Evolutionary conservation across 306 rosid species (phyloP), one percentile per base, ranked within the genome.

Genomic region (Trifolium pratense): DNA sequence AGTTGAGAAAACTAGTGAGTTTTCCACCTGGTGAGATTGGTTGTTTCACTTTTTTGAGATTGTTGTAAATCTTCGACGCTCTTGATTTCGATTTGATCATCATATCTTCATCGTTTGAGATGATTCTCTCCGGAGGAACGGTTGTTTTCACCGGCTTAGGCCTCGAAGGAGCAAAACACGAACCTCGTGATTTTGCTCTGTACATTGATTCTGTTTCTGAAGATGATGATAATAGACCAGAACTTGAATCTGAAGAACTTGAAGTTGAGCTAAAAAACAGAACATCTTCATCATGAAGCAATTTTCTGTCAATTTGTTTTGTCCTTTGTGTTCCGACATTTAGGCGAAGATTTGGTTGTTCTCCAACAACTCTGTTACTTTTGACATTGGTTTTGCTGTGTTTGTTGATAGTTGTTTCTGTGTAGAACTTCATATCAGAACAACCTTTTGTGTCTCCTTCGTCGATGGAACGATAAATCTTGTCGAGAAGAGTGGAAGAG

Each of bases 1-100:
- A 86, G 60, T 88, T 95, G 2, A 95, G 73, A 52, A 95, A 95
- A 77, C 10, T 92, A 2, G 91, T 81, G 32, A 95, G 85, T 26
- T 72, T 86, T 0, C 91, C 97, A 1, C 97, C 97, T 0, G 97
- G 97, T 0, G 99, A 95, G 1, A 90, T 92, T 0, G 99, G 97
- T 11, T 90, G 97, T 71, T 95, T 95, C 89, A 91, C 88, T 73
- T 91, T 94, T 89, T 90, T 91, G 2, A 95, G 79, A 68, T 90
- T 90, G 78, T 59, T 78, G 84, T 95, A 91, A 66, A 95, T 85
- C 89, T 86, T 95, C 74, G 79, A 15, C 0, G 97, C 97, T 43
- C 93, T 83, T 0, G 96, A 91, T 77, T 95, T 90, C 1, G 96
- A 88, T 64, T 88, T 87, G 11, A 88, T 88, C 5, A 89, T 45